Conservation (phyloP, 495 filamentous ascomycete genomes). For the Neurospora sp. region DNA sequence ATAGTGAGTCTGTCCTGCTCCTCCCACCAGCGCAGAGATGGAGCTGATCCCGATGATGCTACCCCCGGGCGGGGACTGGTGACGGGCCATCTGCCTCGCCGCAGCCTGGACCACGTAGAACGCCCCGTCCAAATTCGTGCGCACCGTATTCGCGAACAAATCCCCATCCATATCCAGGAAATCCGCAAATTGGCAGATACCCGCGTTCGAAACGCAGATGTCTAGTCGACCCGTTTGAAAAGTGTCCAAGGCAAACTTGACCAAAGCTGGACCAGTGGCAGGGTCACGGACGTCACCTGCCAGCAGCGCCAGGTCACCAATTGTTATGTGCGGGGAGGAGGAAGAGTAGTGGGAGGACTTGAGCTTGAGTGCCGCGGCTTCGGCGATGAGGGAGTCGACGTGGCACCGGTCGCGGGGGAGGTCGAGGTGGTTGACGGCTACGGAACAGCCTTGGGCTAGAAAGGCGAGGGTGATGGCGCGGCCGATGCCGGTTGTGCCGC, state of each 20-base stretch:
- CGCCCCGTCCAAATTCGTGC: conserved; percentile 75
- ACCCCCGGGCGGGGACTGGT: conserved; percentile 52
- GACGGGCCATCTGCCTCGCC: conserved; percentile 61
- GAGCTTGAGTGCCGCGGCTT: conserved; percentile 39
- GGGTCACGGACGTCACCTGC: conserved; percentile 59
- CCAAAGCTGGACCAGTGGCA: conserved; percentile 47
- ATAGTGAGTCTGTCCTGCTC: conserved; percentile 73
- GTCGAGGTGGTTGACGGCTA: conserved; percentile 61
- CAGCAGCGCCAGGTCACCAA: conserved; percentile 44
- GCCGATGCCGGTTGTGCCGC: conserved; percentile 68
- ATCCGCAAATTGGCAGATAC: conserved; percentile 73
- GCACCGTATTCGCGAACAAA: conserved; percentile 54
- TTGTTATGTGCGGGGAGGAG: neutral
- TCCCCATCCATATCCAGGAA: conserved; percentile 60
- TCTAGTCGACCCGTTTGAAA: conserved; percentile 53
- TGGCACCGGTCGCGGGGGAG: conserved; percentile 42
- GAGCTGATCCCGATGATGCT: conserved; percentile 64
- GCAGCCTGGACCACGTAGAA: conserved; percentile 82
- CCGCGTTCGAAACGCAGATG: conserved; percentile 81
- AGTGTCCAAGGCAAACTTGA: conserved; percentile 42
- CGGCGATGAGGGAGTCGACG: conserved; percentile 42
- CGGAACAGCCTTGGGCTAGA: conserved; percentile 56
- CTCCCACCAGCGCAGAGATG: conserved; percentile 80
- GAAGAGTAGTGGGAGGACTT: neutral
- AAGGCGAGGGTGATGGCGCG: conserved; percentile 65